Conservation (phyloP, 352 stramenopile genomes). For the Hyaloperonospora brassicae region DNA sequence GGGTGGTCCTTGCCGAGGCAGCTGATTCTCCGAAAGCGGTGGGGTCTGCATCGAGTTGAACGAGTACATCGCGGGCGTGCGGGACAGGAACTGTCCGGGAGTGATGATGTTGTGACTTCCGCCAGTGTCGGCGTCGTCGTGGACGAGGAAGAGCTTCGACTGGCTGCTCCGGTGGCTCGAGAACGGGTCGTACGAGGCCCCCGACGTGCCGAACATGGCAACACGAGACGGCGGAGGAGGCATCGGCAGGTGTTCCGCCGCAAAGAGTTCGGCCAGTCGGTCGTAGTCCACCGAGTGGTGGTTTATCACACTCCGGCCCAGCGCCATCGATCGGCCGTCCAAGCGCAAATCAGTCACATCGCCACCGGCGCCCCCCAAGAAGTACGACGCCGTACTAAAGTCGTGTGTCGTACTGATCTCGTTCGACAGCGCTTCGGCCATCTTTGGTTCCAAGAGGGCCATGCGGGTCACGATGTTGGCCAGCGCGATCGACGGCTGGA, state of each 20-base stretch:
- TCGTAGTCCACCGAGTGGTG: slow-evolving; percentile 61
- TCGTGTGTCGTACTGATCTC: slow-evolving; percentile 42
- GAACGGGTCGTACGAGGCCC: slow-evolving; percentile 39
- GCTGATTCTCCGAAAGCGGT: no score
- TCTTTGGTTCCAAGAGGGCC: slow-evolving; percentile 42
- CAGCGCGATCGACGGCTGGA: slow-evolving; percentile 54
- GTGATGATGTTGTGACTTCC: neutral
- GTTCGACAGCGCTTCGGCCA: slow-evolving; percentile 31
- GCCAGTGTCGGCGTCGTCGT: neutral
- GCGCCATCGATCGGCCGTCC: slow-evolving; percentile 28
- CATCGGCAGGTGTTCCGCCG: slow-evolving; percentile 32
- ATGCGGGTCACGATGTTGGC: slow-evolving; percentile 59
- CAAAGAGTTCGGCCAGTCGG: slow-evolving; percentile 30
- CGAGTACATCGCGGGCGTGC: neutral
- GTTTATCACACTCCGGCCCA: slow-evolving; percentile 50
- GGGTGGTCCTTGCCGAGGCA: no score
- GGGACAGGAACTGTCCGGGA: neutral
- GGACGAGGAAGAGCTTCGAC: neutral
- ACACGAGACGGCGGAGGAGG: slow-evolving; percentile 48
- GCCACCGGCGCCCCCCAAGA: slow-evolving; percentile 31
- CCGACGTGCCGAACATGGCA: slow-evolving; percentile 60
- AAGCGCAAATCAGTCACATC: slow-evolving; percentile 38
- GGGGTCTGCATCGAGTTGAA: neutral
- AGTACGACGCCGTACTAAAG: slow-evolving; percentile 47
- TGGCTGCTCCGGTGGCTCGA: slow-evolving; percentile 6